Evolutionary conservation across 306 rosid genomes (phyloP).

Genomic region (Phaseolus lunatus): DNA sequence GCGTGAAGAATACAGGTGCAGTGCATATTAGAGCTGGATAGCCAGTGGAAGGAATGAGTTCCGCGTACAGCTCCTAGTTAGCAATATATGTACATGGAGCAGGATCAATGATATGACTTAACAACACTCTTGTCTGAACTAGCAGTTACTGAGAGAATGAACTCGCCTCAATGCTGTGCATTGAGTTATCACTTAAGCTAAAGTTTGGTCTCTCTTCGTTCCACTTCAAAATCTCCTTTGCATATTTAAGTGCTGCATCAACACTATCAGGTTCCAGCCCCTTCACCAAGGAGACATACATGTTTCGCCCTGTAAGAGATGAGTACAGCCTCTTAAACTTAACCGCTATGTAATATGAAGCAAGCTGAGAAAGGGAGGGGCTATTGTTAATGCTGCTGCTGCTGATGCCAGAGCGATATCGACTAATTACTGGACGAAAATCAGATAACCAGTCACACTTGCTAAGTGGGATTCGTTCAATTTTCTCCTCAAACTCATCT

Average conservation of each 20-base stretch:
- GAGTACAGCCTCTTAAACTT: constrained; percentile 92
- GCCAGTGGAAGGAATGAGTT: constrained; percentile 32
- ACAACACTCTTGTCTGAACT: constrained; percentile 43
- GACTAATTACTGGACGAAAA: constrained; percentile 79
- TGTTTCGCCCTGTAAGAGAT: constrained; percentile 73
- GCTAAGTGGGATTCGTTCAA: constrained; percentile 69
- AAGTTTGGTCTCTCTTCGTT: constrained; percentile 83
- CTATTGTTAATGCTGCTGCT: constrained; percentile 65
- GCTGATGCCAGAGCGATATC: constrained; percentile 56
- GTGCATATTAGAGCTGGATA: no score
- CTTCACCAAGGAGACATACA: constrained; percentile 79
- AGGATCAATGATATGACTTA: constrained; percentile 35
- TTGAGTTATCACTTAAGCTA: constrained; percentile 79
- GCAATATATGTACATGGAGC: constrained; percentile 47
- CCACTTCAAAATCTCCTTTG: constrained; percentile 92
- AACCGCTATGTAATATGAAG: constrained; percentile 75
- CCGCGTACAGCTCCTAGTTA: constrained; percentile 40
- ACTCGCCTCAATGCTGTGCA: constrained; percentile 74
- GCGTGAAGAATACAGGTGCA: not conserved
- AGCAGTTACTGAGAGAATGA: constrained; percentile 64
- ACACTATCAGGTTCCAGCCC: constrained; percentile 84
- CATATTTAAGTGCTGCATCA: constrained; percentile 83
- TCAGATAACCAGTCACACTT: constrained; percentile 88
- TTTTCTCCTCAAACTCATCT: constrained; percentile 82
- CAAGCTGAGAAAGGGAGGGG: constrained; percentile 77